Evolutionary conservation across 2,329 filamentous ascomycete species (phyloP).

Genomic region (Bipolaris cookei): DNA sequence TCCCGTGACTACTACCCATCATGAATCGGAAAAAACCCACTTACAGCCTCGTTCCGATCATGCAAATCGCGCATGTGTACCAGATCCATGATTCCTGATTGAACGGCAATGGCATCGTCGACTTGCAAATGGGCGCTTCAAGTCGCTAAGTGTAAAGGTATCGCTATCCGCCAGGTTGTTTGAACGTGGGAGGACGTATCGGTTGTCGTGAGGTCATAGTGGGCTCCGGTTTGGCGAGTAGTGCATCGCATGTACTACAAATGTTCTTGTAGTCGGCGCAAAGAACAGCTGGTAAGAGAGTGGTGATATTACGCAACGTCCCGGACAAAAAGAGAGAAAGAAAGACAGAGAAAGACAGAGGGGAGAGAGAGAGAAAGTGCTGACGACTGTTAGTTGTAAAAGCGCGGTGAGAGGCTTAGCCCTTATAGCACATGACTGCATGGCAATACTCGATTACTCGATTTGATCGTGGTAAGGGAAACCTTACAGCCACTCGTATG

Average conservation of each 20-base stretch:
- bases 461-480: neutral
- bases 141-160: conserved; percentile 1
- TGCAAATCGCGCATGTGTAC: conserved; percentile 51
- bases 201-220: conserved; percentile 31
- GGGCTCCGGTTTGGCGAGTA: conserved; percentile 3
- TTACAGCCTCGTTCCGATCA: conserved; percentile 53
- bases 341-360: neutral
- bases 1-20: neutral
- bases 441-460: conserved; percentile 2
- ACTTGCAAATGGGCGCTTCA: conserved; percentile 7
- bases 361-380: conserved; percentile 1
- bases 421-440: conserved; percentile 13
- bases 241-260: conserved; percentile 9
- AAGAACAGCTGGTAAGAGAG: neutral
- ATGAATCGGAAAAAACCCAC: conserved; percentile 16
- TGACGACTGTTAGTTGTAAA: conserved; percentile 4
- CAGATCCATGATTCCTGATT: conserved; percentile 56
- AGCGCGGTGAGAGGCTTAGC: conserved; percentile 7
- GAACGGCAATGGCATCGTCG: conserved; percentile 36
- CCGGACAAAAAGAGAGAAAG: neutral
- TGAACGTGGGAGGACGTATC: conserved; percentile 10
- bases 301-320: neutral
- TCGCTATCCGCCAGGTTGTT: conserved; percentile 26
- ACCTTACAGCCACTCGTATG: conserved; percentile 4
- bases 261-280: neutral